Evolutionary conservation across 2,329 filamentous ascomycete species (phyloP).

Genomic region (Paramyrothecium sp.): DNA sequence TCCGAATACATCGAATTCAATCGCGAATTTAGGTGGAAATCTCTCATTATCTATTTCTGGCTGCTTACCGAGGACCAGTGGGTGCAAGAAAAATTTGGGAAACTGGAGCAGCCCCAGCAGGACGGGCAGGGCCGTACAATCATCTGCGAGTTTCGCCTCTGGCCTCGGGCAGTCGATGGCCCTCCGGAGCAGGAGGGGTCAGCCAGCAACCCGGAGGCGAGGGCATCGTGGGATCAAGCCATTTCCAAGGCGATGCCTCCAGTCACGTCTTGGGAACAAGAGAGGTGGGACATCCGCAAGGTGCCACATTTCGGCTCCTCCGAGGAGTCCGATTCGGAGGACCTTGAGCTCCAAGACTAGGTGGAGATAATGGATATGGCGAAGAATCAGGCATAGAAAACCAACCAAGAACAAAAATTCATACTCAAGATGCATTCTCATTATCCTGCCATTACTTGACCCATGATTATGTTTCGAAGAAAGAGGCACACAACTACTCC

Average conservation of each 20-base stretch:
- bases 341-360: background rate
- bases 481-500: background rate
- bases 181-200: conserved; percentile 10
- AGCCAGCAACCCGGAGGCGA: conserved; percentile 10
- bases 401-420: background rate
- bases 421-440: background rate
- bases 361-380: background rate
- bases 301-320: background rate
- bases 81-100: conserved; percentile 6
- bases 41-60: conserved; percentile 2
- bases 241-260: conserved; percentile 14
- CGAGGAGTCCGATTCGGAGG: background rate
- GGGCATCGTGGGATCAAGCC: conserved; percentile 10
- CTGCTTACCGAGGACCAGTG: conserved; percentile 8
- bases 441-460: background rate
- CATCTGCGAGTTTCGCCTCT: conserved; percentile 11
- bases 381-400: background rate
- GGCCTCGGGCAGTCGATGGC: background rate
- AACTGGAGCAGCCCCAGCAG: conserved; percentile 1
- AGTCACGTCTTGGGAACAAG: conserved; percentile 11
- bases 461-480: background rate
- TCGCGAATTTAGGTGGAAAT: background rate
- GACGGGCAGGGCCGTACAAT: conserved; percentile 4
- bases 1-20: background rate
- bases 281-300: background rate